Evolutionary conservation across 2,329 filamentous ascomycete genomes (phyloP).

Genomic region (Aspergillus sp.): DNA sequence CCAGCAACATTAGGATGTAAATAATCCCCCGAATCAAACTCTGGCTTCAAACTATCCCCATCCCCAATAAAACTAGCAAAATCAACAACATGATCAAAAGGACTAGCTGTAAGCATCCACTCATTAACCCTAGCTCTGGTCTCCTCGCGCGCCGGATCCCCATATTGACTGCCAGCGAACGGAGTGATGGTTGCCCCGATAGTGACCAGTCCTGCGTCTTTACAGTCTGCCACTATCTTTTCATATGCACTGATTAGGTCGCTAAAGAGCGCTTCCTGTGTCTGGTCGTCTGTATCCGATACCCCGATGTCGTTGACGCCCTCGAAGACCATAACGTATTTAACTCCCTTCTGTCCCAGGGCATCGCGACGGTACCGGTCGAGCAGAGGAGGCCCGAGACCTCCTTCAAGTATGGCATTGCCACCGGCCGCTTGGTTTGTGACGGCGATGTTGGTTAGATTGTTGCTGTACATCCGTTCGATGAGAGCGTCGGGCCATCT

Average conservation of each 20-base stretch:
- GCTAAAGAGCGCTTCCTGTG: constrained; percentile 51
- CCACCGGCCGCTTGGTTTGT: constrained; percentile 68
- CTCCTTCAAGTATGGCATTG: constrained; percentile 63
- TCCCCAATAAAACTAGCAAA: constrained; percentile 61
- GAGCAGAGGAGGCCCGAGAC: constrained; percentile 62
- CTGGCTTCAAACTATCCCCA: constrained; percentile 48
- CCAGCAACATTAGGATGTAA: constrained; percentile 62
- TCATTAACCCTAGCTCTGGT: constrained; percentile 59
- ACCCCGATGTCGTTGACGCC: constrained; percentile 69
- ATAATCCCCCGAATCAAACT: constrained; percentile 64
- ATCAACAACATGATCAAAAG: constrained; percentile 63
- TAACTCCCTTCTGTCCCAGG: constrained; percentile 56
- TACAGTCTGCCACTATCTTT: constrained; percentile 58
- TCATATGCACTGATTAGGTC: constrained; percentile 58
- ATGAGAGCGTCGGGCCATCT: constrained; percentile 59
- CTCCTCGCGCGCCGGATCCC: constrained; percentile 54
- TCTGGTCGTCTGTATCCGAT: constrained; percentile 43
- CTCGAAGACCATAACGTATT: constrained; percentile 66
- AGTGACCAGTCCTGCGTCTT: constrained; percentile 55
- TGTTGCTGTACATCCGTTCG: constrained; percentile 49
- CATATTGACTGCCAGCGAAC: constrained; percentile 59
- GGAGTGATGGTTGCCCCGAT: constrained; percentile 68
- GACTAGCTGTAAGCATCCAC: constrained; percentile 58
- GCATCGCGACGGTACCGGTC: constrained; percentile 65
- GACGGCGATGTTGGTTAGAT: constrained; percentile 53